Base-by-base conservation (phyloP, 2,329 filamentous ascomycete species). In the Fusarium tjaetaba region DNA sequence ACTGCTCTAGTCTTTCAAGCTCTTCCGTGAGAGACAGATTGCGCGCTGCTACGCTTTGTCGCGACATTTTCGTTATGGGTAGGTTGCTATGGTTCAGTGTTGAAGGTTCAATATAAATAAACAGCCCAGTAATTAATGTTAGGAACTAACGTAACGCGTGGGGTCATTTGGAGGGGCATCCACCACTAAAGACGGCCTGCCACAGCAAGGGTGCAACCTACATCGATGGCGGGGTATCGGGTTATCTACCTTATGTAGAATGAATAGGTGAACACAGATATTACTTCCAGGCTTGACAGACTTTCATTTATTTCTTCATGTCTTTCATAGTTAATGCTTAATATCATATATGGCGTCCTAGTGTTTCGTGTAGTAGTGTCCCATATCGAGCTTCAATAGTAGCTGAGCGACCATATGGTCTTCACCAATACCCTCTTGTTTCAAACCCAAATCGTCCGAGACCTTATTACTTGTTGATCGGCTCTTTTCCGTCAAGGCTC, bases 1-100 rank as follows among this genome's bases (percentile, higher is more conserved):
- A 97, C 82, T 99, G 96, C 82, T 99, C 96, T 8, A 99, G 86
- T 82, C 93, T 95, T 84, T 99, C 96, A 60, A 99, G 87, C 86
- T 99, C 96, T 81, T 99, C 96, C 0, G 96, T 97, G 68, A 98
- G 87, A 10, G 94, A 94, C 68, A 98, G 85, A 55, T 84, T 88
- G 70, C 89, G 85, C 46, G 86, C 82, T 5, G 88, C 84, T 32
- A 82, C 79, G 48, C 83, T 84, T 26, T 85, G 82, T 63, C 85
- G 85, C 74, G 88, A 86, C 88, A 90, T 90, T 42, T 52, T 61
- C 38, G 20, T 16, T 34, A 41, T 38, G 11, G 39, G 55, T 51
- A 48, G 43, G 43, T 66, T 61, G 57, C 41, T 64, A 65, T 46
- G 49, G 42, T 36, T 24, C 49, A 36, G n/a, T 38, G 18, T 61